Percentiles rank a stretch among this genome's conserved stretches.
Evolutionary conservation across 1,139 yeast genomes (phyloP).

Genomic region (Pichia sp.): DNA sequence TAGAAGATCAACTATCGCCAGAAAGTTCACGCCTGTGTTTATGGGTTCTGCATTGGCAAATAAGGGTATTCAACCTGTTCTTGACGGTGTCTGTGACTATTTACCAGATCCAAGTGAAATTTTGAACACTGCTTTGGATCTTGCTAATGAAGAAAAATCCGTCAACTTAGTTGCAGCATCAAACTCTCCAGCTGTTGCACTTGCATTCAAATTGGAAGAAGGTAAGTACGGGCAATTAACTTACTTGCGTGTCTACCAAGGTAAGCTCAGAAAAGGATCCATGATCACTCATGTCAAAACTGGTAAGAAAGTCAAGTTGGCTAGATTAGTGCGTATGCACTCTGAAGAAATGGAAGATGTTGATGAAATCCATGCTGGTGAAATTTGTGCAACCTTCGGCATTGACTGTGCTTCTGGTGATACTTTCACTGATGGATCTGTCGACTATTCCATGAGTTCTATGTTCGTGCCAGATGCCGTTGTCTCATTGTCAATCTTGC

Average conservation of each 20-base stretch:
- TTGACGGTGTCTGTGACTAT: conserved; percentile 94
- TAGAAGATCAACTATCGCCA: conserved; percentile 93
- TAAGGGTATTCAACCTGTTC: conserved; percentile 89
- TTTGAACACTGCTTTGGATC: conserved; percentile 82
- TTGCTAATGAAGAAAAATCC: conserved; percentile 63
- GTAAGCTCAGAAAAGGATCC: conserved; percentile 84
- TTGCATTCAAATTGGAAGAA: conserved; percentile 97
- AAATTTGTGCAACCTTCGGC: conserved; percentile 98
- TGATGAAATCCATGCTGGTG: conserved; percentile 94
- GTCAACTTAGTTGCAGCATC: conserved; percentile 73
- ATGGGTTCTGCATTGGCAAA: conserved; percentile 99
- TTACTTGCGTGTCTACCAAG: conserved; percentile 95
- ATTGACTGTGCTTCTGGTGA: conserved; percentile 99
- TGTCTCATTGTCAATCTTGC: conserved; percentile 84
- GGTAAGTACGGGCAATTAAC: conserved; percentile 97
- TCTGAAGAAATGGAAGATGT: conserved; percentile 98
- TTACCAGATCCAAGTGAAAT: conserved; percentile 94
- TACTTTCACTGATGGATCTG: conserved; percentile 82
- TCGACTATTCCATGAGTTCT: conserved; percentile 85
- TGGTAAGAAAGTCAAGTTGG: conserved; percentile 88
- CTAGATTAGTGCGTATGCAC: conserved; percentile 98
- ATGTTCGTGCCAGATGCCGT: conserved; percentile 99
- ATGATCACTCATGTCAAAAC: conserved; percentile 86
- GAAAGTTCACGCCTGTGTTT: conserved; percentile 95
- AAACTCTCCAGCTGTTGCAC: conserved; percentile 81